Conservation (phyloP, 2,329 filamentous ascomycete species). For the Arthrinium puccinioides region DNA sequence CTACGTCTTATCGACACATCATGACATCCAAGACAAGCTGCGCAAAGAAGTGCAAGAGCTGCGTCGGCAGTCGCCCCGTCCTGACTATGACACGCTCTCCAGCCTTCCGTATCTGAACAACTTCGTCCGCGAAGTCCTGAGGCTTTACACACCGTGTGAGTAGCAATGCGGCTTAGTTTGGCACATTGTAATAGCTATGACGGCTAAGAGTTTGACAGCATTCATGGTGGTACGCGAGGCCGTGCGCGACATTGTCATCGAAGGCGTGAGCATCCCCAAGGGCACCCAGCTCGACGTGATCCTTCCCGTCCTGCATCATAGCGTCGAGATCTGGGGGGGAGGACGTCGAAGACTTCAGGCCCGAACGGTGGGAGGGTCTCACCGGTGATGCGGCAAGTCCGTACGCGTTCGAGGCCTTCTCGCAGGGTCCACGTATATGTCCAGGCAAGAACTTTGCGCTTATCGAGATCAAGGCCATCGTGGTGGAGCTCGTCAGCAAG, state of each 20-base stretch:
- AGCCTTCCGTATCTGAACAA: slow-evolving; percentile 24
- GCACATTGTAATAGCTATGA: not conserved
- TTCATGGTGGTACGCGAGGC: slow-evolving; percentile 16
- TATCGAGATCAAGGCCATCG: slow-evolving; percentile 15
- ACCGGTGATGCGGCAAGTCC: slow-evolving; percentile 18
- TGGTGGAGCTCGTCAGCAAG: slow-evolving; percentile 14
- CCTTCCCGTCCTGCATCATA: slow-evolving; percentile 11
- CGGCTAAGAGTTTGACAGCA: too few species aligned
- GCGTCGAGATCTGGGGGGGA: slow-evolving; percentile 14
- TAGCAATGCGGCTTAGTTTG: not conserved
- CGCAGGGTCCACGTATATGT: slow-evolving; percentile 19
- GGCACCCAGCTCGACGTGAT: slow-evolving; percentile 16
- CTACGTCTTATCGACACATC: slow-evolving; percentile 22
- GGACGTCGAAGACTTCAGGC: slow-evolving; percentile 11
- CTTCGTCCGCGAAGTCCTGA: slow-evolving; percentile 26
- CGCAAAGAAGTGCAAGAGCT: slow-evolving; percentile 22
- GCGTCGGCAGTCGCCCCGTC: slow-evolving; percentile 7
- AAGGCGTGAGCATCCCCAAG: slow-evolving; percentile 15
- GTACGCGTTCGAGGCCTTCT: slow-evolving; percentile 18
- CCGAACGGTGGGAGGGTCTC: slow-evolving; percentile 15
- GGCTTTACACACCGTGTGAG: slow-evolving; percentile 24
- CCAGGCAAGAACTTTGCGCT: slow-evolving; percentile 17
- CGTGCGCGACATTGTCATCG: slow-evolving; percentile 12
- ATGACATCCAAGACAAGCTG: slow-evolving; percentile 22
- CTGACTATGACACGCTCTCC: slow-evolving; percentile 19